phyloP scores from a whole-genome alignment of 768 basidiomycete species.

The Podaxis sp. region DNA sequence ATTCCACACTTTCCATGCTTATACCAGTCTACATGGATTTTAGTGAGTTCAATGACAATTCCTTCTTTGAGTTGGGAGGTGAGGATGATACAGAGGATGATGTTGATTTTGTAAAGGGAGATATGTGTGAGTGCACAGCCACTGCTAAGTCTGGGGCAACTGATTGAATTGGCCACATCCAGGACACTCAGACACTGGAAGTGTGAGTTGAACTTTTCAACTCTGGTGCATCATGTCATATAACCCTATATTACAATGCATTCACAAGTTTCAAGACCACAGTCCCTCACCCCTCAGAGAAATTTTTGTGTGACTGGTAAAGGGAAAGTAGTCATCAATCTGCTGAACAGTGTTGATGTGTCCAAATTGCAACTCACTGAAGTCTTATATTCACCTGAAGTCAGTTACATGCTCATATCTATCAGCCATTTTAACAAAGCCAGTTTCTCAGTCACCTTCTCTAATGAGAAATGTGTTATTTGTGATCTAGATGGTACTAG shows the following conservation, averaged over 20 bases:
- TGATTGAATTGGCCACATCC: no score
- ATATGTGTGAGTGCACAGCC: no score
- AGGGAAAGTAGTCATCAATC: conserved; percentile 23
- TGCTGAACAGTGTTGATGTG: conserved; percentile 28
- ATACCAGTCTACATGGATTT: no score
- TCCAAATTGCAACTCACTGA: conserved; percentile 26
- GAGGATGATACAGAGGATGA: no score
- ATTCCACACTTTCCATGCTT: no score
- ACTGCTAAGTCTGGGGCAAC: no score
- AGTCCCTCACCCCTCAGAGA: conserved; percentile 22
- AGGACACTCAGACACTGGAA: no score
- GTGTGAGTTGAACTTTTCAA: conserved; percentile 23
- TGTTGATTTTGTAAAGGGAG: no score
- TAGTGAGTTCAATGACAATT: no score
- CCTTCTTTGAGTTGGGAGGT: no score
- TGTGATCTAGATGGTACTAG: conserved; percentile 15
- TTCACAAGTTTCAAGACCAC: conserved; percentile 24
- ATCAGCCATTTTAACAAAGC: not conserved
- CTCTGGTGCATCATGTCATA: conserved; percentile 28
- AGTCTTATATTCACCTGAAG: conserved; percentile 38
- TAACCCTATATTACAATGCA: conserved; percentile 27
- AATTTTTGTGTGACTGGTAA: conserved; percentile 28
- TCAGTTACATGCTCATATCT: conserved; percentile 33
- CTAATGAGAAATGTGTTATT: conserved; percentile 22
- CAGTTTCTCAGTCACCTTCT: not conserved